Conservation (phyloP, 225 moss, liverwort and hornwort genomes). For the Pleurozium schreberi region DNA sequence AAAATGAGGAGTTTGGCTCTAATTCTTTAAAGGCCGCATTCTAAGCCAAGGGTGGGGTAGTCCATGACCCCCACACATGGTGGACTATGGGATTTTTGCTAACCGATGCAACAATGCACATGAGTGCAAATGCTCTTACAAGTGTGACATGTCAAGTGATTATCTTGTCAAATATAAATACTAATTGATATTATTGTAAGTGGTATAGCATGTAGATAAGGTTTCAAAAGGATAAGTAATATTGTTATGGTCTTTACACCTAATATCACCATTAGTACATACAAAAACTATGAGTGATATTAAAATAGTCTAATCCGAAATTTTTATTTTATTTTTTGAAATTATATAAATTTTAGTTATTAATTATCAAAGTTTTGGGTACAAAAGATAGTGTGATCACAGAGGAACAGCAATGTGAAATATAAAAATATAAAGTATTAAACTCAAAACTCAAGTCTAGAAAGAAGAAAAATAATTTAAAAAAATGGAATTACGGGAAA, state of each 20-base stretch:
- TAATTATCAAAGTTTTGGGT: no score
- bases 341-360: no score
- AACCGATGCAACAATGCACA: accelerated
- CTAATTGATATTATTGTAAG: not conserved
- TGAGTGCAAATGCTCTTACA: not conserved
- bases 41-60: accelerated
- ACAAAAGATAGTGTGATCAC: no score
- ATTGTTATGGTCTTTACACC: not conserved
- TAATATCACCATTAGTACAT: no score
- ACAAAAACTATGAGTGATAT: no score
- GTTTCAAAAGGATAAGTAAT: not conserved
- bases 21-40: not conserved
- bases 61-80: not conserved
- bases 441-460: no score
- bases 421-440: no score
- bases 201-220: not conserved
- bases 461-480: no score
- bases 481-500: no score
- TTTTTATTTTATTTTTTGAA: no score
- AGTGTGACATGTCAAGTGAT: not conserved
- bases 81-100: not conserved
- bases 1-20: not conserved
- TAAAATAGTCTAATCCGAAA: no score
- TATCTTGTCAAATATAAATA: not conserved
- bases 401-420: no score